Evolutionary conservation across 371 early-diverging fungal species (phyloP).

Genomic region (Mucor circinelloides): DNA sequence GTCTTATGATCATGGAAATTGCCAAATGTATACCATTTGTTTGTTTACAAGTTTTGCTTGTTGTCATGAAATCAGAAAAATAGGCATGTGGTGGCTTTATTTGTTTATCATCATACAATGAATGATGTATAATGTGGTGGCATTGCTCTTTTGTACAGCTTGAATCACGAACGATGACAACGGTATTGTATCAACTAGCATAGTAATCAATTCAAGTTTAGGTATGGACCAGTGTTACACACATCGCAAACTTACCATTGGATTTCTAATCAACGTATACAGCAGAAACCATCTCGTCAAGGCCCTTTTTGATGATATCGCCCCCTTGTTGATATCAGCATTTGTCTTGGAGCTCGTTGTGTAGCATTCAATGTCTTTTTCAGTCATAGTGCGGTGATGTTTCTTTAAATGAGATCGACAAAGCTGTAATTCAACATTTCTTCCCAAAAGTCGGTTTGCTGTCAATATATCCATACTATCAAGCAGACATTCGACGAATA

Average conservation of each 20-base stretch:
- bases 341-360: not conserved
- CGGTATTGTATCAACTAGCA: not conserved
- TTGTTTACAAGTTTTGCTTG: not conserved
- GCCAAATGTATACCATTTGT: not conserved
- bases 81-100: not conserved
- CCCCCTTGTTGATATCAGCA: not conserved
- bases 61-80: not conserved
- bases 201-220: not conserved
- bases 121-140: not conserved
- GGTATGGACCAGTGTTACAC: not conserved
- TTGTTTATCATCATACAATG: not conserved
- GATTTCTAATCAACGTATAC: slow-evolving; percentile 45
- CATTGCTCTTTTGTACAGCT: not conserved
- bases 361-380: not conserved
- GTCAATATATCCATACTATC: not conserved
- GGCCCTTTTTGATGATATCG: slow-evolving; percentile 18
- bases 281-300: slow-evolving; percentile 49
- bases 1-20: not conserved
- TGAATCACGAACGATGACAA: not conserved
- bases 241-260: slow-evolving; percentile 27
- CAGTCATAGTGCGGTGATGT: not conserved
- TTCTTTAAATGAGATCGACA: slow-evolving; percentile 4
- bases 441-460: not conserved
- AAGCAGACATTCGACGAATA: slow-evolving; percentile 43
- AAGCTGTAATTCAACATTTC: not conserved